Evolutionary conservation across 2,329 filamentous ascomycete genomes (phyloP).

Genomic region (Botryosphaeria agaves): DNA sequence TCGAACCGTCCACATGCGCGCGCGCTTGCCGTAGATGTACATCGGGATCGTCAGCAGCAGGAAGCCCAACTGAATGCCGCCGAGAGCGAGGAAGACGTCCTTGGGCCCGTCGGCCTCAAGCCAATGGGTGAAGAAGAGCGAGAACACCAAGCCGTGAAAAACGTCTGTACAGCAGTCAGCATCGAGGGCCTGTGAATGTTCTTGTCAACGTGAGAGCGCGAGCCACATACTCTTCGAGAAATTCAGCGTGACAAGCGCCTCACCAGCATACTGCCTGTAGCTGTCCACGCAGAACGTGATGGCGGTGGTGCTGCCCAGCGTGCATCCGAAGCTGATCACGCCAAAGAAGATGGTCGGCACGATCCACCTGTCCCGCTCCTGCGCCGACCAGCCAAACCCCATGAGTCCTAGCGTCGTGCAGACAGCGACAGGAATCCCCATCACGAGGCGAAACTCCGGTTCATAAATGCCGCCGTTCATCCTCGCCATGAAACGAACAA

Average conservation of each 20-base stretch:
- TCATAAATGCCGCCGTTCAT: conserved; percentile 90
- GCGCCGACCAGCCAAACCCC: conserved; percentile 88
- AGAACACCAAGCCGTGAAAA: conserved; percentile 76
- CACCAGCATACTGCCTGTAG: conserved; percentile 83
- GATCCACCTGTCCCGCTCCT: conserved; percentile 63
- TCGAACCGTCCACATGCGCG: conserved; percentile 84
- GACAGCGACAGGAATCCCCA: conserved; percentile 65
- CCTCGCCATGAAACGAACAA: conserved; percentile 66
- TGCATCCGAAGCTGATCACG: conserved; percentile 80
- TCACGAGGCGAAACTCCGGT: conserved; percentile 79
- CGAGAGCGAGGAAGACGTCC: conserved; percentile 65
- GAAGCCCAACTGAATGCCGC: conserved; percentile 66
- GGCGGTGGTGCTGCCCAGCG: conserved; percentile 71
- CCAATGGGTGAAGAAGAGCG: conserved; percentile 78
- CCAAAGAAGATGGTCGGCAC: conserved; percentile 91
- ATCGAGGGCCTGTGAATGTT: not conserved
- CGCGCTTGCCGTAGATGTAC: conserved; percentile 85
- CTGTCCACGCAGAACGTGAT: conserved; percentile 92
- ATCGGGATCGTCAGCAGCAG: conserved; percentile 68
- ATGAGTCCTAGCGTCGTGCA: conserved; percentile 74
- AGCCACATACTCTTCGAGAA: conserved; percentile 67
- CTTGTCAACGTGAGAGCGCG: too few relatives aligned
- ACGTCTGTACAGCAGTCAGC: conserved; percentile 35
- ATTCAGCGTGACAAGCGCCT: conserved; percentile 86
- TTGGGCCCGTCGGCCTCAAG: conserved; percentile 57